A percentile compares a stretch with the other conserved stretches of the same genome.
These are phyloP conservation scores for Phytophthora sp. DNA, from an alignment of 352 stramenopile species.

Conservation along the genomic window DNA sequence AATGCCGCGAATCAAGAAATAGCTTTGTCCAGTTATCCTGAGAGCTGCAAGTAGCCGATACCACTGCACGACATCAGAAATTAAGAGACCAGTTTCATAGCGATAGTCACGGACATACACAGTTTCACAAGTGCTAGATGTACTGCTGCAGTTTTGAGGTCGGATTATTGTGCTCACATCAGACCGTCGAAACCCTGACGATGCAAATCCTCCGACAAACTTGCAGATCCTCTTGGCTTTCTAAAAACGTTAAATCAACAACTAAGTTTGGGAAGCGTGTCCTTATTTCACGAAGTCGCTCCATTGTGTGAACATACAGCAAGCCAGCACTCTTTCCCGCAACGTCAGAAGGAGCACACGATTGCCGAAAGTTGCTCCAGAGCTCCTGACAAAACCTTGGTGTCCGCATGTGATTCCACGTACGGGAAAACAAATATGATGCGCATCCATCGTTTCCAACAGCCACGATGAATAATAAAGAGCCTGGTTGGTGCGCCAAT, in stretches of 20 bases:
- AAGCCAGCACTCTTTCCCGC: not conserved
- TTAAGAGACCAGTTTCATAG: conserved; percentile 27
- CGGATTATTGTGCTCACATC: conserved; percentile 26
- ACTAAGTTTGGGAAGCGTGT: conserved; percentile 1
- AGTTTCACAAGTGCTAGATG: conserved; percentile 22
- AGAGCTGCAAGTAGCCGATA: conserved; percentile 26
- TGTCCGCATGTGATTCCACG: not conserved
- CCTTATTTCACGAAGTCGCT: not conserved
- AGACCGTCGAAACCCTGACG: conserved; percentile 3
- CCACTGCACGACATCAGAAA: conserved; percentile 26
- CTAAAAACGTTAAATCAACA: conserved; percentile 19
- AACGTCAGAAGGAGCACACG: not conserved
- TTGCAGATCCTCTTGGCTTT: conserved; percentile 21
- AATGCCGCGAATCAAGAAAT: conserved; percentile 33
- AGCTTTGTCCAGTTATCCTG: conserved; percentile 34
- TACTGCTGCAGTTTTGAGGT: not conserved
- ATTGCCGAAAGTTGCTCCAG: conserved; percentile 18
- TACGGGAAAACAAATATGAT: conserved; percentile 17
- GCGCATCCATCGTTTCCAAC: not conserved
- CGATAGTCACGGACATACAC: conserved; percentile 45
- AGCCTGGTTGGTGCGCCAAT: conserved; percentile 32
- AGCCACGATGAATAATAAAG: conserved; percentile 26
- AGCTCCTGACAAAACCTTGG: conserved; percentile 20
- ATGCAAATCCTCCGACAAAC: conserved; percentile 2
- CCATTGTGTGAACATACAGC: conserved; percentile 10